These are phyloP conservation scores for Musa balbisiana DNA, from an alignment of 202 grass and related monocot genomes.

Conservation along the genomic window DNA sequence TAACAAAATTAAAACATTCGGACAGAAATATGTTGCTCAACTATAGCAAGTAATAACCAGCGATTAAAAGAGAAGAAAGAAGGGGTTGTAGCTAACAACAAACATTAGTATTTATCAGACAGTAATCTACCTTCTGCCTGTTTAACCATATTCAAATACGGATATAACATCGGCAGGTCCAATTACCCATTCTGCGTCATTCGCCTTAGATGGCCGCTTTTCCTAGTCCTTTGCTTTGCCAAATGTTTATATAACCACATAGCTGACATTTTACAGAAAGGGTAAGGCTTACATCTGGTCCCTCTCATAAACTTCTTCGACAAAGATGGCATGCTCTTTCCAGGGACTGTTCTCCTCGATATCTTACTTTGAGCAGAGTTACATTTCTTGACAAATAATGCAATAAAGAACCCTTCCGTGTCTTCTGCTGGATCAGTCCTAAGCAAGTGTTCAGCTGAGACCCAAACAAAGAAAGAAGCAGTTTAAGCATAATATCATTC, in stretches of 20 bases:
- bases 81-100: no score
- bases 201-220: neutral
- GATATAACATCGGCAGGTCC: no score
- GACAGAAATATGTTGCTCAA: no score
- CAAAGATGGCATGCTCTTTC: neutral
- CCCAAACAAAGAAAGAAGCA: neutral
- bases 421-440: constrained; percentile 65
- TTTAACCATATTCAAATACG: no score
- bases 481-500: neutral
- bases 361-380: neutral
- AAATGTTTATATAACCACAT: constrained; percentile 17
- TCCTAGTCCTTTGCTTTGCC: neutral
- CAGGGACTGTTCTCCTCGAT: neutral
- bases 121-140: no score
- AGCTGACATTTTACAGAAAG: constrained; percentile 45
- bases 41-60: no score
- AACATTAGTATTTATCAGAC: no score
- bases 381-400: constrained; percentile 61
- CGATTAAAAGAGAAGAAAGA: no score
- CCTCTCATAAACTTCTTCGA: constrained; percentile 2
- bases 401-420: constrained; percentile 85
- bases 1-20: no score
- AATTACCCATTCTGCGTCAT: neutral
- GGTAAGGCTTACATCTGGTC: constrained; percentile 21
- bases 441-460: constrained; percentile 63